A percentile compares a stretch with the other conserved stretches of the same genome.
phyloP scores from a whole-genome alignment of 306 rosid genomes.

The Delonix regia region DNA sequence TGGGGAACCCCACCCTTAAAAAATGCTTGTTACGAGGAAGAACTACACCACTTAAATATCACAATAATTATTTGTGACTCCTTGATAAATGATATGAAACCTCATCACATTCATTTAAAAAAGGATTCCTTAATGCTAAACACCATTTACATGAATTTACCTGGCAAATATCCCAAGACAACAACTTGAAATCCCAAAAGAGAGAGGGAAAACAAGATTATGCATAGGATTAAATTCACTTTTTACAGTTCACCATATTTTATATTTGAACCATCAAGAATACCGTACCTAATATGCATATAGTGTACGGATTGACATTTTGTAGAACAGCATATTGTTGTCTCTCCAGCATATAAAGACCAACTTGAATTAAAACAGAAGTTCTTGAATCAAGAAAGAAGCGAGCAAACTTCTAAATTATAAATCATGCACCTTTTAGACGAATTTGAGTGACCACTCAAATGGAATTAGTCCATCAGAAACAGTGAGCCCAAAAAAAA shows the following conservation, averaged over 20 bases:
- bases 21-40: too few relatives aligned
- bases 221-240: not conserved
- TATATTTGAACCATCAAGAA: not conserved
- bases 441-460: conserved; percentile 6
- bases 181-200: not conserved
- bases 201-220: not conserved
- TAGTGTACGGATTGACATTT: conserved; percentile 20
- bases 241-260: not conserved
- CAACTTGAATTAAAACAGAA: conserved; percentile 12
- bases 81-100: too few relatives aligned
- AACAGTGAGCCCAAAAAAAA: not conserved
- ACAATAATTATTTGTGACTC: too few relatives aligned
- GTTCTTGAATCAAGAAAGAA: conserved; percentile 15
- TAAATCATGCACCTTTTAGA: not conserved
- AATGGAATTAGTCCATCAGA: not conserved
- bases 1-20: too few relatives aligned
- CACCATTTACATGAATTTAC: not conserved
- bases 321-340: not conserved
- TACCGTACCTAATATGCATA: conserved; percentile 7
- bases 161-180: not conserved
- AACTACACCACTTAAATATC: too few relatives aligned
- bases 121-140: not conserved
- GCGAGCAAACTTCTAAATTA: not conserved
- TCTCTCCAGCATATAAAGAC: not conserved
- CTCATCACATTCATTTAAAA: not conserved